Percentiles rank a stretch among this genome's conserved stretches.
phyloP scores from a whole-genome alignment of 139 green algal species.

The Closterium sp. region DNA sequence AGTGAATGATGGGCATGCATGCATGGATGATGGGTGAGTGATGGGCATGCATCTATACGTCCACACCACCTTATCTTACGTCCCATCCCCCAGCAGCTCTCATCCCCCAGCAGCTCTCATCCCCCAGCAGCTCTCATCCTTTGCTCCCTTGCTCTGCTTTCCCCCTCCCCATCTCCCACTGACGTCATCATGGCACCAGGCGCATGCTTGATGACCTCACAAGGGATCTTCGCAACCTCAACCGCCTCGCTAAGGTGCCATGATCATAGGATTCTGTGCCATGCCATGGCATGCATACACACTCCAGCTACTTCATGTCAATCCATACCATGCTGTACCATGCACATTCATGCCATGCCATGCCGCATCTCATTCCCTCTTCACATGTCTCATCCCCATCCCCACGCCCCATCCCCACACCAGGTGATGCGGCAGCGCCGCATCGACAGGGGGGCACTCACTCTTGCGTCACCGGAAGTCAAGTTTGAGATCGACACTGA shows the following conservation, averaged over 20 bases:
- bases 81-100: too few relatives aligned
- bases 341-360: not conserved
- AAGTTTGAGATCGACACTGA: slow-evolving; percentile 89
- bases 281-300: not conserved
- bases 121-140: too few relatives aligned
- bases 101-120: too few relatives aligned
- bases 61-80: too few relatives aligned
- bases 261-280: not conserved
- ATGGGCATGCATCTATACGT: slow-evolving; percentile 78
- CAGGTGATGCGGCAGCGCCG: slow-evolving; percentile 66
- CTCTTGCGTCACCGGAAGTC: slow-evolving; percentile 91
- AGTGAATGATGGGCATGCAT: not conserved
- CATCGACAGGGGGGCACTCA: slow-evolving; percentile 75
- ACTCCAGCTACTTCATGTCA: not conserved
- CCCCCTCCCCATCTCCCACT: not conserved
- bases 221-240: not conserved
- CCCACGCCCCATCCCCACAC: not conserved
- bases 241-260: not conserved
- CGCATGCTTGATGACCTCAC: not conserved
- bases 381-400: not conserved
- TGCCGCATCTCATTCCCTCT: slow-evolving; percentile 1
- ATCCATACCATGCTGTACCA: not conserved
- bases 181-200: not conserved
- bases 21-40: slow-evolving; percentile 60
- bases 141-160: too few relatives aligned